A percentile compares a stretch with the other conserved stretches of the same genome.
Conservation (phyloP, 805 yeast species). For the Saturnispora diversa region DNA sequence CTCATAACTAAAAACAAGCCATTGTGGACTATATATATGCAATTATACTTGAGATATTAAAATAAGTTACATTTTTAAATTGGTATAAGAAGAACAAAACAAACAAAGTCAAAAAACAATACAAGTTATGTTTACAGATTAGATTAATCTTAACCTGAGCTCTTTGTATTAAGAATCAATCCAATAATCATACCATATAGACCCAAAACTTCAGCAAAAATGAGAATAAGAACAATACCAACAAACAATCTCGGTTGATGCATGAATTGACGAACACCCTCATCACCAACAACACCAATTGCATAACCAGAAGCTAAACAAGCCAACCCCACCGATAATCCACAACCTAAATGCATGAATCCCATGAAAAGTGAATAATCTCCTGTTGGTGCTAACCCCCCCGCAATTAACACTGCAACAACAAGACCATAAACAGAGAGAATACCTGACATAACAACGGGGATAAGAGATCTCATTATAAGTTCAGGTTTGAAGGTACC, state of each 20-base stretch:
- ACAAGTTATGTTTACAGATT: background rate
- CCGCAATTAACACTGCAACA: slow-evolving; percentile 92
- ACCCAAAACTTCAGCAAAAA: slow-evolving; percentile 97
- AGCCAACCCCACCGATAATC: slow-evolving; percentile 91
- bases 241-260: slow-evolving; percentile 97
- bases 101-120: too few relatives aligned
- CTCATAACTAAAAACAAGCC: too few relatives aligned
- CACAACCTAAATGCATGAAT: slow-evolving; percentile 97
- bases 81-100: too few relatives aligned
- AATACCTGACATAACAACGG: slow-evolving; percentile 98
- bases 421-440: slow-evolving; percentile 94
- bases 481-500: slow-evolving; percentile 96
- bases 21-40: too few relatives aligned
- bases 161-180: slow-evolving; percentile 83
- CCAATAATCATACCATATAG: slow-evolving; percentile 94
- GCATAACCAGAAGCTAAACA: slow-evolving; percentile 96
- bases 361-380: slow-evolving; percentile 87
- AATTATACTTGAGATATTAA: too few relatives aligned
- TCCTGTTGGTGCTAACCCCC: slow-evolving; percentile 69
- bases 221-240: slow-evolving; percentile 93
- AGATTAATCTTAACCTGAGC: slow-evolving; percentile 41
- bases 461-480: slow-evolving; percentile 91
- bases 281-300: slow-evolving; percentile 98
- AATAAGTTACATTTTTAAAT: too few relatives aligned
- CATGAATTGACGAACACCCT: slow-evolving; percentile 96